Evolutionary conservation across 257 asterid species (phyloP).

Genomic region (Leonotis leonurus): DNA sequence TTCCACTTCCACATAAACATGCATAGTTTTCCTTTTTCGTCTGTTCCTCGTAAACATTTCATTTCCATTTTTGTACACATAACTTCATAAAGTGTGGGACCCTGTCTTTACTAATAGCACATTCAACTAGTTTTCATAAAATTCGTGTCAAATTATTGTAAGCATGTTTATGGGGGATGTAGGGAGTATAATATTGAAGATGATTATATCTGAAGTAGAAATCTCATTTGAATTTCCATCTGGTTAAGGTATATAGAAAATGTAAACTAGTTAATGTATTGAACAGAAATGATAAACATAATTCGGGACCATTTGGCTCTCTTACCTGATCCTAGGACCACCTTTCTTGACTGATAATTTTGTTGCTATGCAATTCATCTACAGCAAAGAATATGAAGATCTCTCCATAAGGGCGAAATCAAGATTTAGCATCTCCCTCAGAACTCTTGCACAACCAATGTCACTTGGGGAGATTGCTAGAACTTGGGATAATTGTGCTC

Average conservation of each 20-base stretch:
- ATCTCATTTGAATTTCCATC: background rate
- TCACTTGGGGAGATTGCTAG: slow-evolving; percentile 65
- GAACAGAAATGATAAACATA: background rate
- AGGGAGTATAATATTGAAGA: background rate
- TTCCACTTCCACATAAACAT: no score
- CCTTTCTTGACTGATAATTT: background rate
- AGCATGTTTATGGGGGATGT: no score
- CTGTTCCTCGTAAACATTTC: no score
- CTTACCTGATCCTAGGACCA: background rate
- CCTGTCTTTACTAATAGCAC: no score
- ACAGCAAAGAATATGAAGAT: slow-evolving; percentile 76
- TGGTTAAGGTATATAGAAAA: background rate
- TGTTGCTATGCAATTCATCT: background rate
- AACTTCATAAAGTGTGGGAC: no score
- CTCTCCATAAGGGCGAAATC: slow-evolving; percentile 64
- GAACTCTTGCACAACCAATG: slow-evolving; percentile 69
- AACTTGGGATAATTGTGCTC: slow-evolving; percentile 80
- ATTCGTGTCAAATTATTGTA: no score
- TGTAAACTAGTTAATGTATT: background rate
- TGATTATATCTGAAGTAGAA: background rate
- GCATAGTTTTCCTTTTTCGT: no score
- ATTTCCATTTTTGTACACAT: no score
- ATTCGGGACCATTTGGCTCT: background rate
- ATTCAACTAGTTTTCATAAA: no score
- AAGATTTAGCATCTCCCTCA: slow-evolving; percentile 63